Evolutionary conservation across 345 rosid species (phyloP).

Genomic region (Bruguiera parviflora): DNA sequence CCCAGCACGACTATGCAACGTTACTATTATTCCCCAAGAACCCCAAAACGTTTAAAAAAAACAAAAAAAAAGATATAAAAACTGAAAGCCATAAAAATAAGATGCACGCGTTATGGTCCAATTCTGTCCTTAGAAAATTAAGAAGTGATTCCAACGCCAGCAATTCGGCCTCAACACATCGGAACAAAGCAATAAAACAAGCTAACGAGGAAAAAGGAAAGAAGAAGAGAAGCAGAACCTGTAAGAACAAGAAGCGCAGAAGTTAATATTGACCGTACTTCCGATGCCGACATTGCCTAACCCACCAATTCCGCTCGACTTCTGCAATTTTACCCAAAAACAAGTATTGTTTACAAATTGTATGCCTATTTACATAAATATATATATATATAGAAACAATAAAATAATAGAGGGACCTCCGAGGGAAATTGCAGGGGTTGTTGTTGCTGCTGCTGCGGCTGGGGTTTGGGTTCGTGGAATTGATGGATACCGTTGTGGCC

Average conservation of each 20-base stretch:
- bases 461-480: slow-evolving; percentile 11
- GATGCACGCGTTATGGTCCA: no score
- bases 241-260: slow-evolving; percentile 37
- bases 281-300: slow-evolving; percentile 24
- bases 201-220: background rate
- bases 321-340: slow-evolving; percentile 21
- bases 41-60: no score
- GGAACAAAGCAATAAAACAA: background rate
- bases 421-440: slow-evolving; percentile 18
- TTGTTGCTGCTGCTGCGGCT: slow-evolving; percentile 6
- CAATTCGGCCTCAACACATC: no score
- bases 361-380: background rate
- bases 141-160: no score
- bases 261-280: slow-evolving; percentile 23
- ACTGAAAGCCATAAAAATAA: no score
- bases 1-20: slow-evolving; percentile 1
- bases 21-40: background rate
- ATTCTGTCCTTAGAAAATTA: no score
- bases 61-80: no score
- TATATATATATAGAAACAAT: background rate
- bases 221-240: slow-evolving; percentile 14
- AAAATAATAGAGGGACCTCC: slow-evolving; percentile 7
- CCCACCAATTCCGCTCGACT: slow-evolving; percentile 15
- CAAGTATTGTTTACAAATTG: background rate
- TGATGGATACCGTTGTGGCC: background rate